Conservation (phyloP, 164 flowering plant genomes). For the Dillenia suffruticosa region DNA sequence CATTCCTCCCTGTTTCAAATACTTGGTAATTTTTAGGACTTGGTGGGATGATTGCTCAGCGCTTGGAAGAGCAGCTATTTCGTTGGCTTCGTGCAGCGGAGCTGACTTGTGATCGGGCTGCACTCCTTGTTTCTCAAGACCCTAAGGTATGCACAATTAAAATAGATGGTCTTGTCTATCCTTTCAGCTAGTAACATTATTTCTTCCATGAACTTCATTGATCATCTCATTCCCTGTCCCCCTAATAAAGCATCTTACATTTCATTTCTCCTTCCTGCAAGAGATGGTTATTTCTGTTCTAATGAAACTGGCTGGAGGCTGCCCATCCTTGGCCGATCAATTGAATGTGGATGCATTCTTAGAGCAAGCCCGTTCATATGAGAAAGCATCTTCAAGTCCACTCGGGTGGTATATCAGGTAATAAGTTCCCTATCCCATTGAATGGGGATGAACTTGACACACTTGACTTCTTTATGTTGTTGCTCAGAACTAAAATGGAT, state of each 20-base stretch:
- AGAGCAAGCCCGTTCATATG: slow-evolving; percentile 99
- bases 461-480: not conserved
- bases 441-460: not conserved
- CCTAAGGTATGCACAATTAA: slow-evolving; percentile 61
- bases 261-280: slow-evolving; percentile 39
- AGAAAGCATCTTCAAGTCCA: slow-evolving; percentile 92
- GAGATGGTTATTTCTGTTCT: slow-evolving; percentile 96
- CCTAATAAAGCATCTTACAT: slow-evolving; percentile 10
- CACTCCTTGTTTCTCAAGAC: slow-evolving; percentile 94
- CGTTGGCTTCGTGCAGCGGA: slow-evolving; percentile 99
- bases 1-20: no score
- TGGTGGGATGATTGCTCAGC: slow-evolving; percentile 82
- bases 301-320: slow-evolving; percentile 97
- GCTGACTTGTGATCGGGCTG: slow-evolving; percentile 96
- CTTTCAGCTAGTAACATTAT: not conserved
- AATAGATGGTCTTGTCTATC: not conserved
- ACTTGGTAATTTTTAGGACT: slow-evolving; percentile 41
- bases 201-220: not conserved
- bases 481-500: slow-evolving; percentile 8
- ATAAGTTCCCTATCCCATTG: not conserved
- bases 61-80: slow-evolving; percentile 78
- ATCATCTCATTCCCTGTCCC: not conserved
- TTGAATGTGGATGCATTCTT: slow-evolving; percentile 94
- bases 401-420: slow-evolving; percentile 95
- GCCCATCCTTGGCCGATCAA: slow-evolving; percentile 93